A percentile compares a stretch with the other conserved stretches of the same genome.
phyloP scores from a whole-genome alignment of 768 basidiomycete genomes.

The Tricholoma terreum region DNA sequence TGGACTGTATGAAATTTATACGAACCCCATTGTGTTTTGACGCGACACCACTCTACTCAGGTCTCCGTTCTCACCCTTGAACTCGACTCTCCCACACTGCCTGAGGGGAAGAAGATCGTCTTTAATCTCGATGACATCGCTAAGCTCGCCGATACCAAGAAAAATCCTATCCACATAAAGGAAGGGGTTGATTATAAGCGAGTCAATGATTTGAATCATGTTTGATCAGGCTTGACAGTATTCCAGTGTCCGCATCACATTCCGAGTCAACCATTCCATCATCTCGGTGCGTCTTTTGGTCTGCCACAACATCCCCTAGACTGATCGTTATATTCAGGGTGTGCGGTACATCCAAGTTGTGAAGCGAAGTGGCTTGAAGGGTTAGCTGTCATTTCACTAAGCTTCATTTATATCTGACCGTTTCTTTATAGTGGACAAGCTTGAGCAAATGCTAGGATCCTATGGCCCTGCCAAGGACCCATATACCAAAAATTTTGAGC shows the following conservation, averaged over 20 bases:
- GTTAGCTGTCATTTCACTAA: conserved; percentile 34
- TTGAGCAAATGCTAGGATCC: conserved; percentile 93
- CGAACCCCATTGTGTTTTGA: background rate
- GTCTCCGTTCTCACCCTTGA: conserved; percentile 74
- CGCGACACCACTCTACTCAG: conserved; percentile 35
- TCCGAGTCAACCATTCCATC: conserved; percentile 88
- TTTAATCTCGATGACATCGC: conserved; percentile 62
- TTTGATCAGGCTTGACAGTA: conserved; percentile 3
- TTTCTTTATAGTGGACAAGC: conserved; percentile 69
- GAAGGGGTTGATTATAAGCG: conserved; percentile 90
- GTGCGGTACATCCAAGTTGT: conserved; percentile 88
- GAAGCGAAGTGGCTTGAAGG: conserved; percentile 72
- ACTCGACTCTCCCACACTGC: conserved; percentile 74
- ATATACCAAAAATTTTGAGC: conserved; percentile 74
- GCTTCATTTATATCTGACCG: background rate
- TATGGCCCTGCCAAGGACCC: conserved; percentile 70
- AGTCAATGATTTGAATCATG: conserved; percentile 15
- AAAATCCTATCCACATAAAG: conserved; percentile 76
- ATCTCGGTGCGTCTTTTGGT: conserved; percentile 55
- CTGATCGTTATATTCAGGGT: conserved; percentile 42
- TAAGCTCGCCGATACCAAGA: conserved; percentile 56
- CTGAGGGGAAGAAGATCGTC: conserved; percentile 52
- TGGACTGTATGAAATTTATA: background rate
- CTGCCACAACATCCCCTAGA: background rate
- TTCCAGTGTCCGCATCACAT: conserved; percentile 70